phyloP scores from a whole-genome alignment of 176 grass and related monocot species.

The Cenchrus americanus region DNA sequence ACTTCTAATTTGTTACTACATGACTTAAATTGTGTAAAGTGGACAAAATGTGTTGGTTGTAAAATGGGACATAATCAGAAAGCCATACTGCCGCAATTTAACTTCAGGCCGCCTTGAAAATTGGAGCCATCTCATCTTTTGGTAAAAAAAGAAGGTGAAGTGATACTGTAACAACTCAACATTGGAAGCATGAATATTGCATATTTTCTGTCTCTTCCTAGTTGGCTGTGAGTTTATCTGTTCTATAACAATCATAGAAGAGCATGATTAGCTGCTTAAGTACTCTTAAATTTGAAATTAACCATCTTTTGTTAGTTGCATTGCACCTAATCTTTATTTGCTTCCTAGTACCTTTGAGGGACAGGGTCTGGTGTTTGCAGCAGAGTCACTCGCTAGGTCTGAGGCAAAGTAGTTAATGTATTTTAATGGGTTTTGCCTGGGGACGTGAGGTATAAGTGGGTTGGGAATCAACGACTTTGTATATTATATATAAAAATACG shows the following conservation, averaged over 20 bases:
- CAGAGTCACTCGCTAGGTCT: not conserved
- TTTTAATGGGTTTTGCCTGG: not conserved
- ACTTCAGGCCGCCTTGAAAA: not conserved
- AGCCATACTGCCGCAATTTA: not conserved
- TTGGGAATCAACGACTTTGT: not conserved
- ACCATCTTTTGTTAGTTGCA: slow-evolving; percentile 5
- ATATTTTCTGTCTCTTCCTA: not conserved
- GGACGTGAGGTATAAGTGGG: not conserved
- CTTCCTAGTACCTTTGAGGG: not conserved
- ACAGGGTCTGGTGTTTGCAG: slow-evolving; percentile 9
- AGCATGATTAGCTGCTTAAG: not conserved
- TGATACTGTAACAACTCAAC: not conserved
- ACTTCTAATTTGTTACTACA: not conserved
- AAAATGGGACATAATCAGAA: slow-evolving; percentile 1
- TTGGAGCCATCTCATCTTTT: slow-evolving; percentile 1
- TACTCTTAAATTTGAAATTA: not conserved
- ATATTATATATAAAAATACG: not conserved
- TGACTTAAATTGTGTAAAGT: not conserved
- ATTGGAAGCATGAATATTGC: not conserved
- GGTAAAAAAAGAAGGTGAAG: not conserved
- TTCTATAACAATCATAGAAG: not conserved
- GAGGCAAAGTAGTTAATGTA: not conserved
- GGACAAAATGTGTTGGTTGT: not conserved
- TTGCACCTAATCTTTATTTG: not conserved
- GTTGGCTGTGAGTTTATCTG: slow-evolving; percentile 1